Evolutionary conservation across 78 protist species (phyloP).

Genomic region (Dictyostelium purpureum): DNA sequence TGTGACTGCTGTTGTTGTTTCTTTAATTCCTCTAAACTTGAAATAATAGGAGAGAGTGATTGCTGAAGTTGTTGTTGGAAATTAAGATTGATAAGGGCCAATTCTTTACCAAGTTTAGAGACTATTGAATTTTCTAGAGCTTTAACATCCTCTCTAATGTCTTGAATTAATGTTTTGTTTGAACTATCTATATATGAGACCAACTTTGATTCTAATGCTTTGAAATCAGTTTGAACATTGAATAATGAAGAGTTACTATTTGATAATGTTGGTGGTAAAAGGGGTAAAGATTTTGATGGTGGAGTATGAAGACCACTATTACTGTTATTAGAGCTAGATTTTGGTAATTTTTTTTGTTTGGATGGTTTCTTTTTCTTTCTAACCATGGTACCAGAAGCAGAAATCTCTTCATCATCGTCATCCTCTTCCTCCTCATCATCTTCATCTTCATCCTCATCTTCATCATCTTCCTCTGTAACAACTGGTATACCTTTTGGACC

Average conservation of each 20-base stretch:
- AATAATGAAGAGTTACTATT: background rate
- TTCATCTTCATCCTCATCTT: background rate
- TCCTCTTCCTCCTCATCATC: conserved; percentile 14
- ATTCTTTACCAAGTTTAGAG: conserved; percentile 1
- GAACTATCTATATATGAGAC: background rate
- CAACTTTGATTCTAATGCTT: conserved; percentile 5
- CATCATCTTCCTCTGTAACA: background rate
- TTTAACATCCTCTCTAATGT: conserved; percentile 30
- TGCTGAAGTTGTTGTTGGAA: background rate
- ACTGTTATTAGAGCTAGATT: background rate
- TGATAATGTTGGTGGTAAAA: conserved; percentile 28
- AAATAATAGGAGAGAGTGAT: conserved; percentile 6
- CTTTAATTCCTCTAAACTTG: conserved; percentile 32
- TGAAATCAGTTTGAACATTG: background rate
- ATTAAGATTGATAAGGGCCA: background rate
- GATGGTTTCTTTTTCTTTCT: background rate
- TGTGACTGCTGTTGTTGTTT: background rate
- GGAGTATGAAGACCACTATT: background rate
- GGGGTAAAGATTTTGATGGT: conserved; percentile 57
- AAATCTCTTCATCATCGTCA: conserved; percentile 32
- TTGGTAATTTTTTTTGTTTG: background rate
- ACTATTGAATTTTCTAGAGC: background rate
- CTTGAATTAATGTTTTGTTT: background rate
- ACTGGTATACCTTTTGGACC: background rate
- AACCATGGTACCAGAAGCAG: conserved; percentile 67